These are phyloP conservation scores for Seminavis robusta DNA, from an alignment of 108 stramenopile species.

Conservation along the genomic window DNA sequence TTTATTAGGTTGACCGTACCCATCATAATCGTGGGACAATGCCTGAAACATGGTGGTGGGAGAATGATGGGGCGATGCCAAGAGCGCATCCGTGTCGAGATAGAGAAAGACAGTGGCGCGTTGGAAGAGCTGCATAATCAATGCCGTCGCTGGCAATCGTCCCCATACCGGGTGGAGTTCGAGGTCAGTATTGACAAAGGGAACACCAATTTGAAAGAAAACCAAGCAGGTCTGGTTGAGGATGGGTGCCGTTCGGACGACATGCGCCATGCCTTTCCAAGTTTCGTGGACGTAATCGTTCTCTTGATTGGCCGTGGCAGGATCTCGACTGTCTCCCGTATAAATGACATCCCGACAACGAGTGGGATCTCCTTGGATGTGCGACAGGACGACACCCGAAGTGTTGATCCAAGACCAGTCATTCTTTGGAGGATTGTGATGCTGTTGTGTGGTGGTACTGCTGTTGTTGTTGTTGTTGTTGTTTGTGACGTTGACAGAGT, in stretches of 20 bases:
- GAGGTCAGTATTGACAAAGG: not conserved
- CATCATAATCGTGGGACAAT: conserved; percentile 25
- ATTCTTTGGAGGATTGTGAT: not conserved
- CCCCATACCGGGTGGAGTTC: conserved; percentile 11
- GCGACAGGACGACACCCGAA: conserved; percentile 1
- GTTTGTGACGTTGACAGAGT: no score
- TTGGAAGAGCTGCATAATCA: conserved; percentile 9
- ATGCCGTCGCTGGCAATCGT: conserved; percentile 3
- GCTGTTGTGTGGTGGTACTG: not conserved
- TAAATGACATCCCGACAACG: conserved; percentile 9
- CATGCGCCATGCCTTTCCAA: conserved; percentile 8
- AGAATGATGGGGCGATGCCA: conserved; percentile 6
- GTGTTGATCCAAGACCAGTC: conserved; percentile 4
- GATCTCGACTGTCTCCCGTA: conserved; percentile 4
- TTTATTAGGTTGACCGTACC: conserved; percentile 8
- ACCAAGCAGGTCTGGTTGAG: conserved; percentile 1
- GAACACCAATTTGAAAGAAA: conserved; percentile 4
- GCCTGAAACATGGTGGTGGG: conserved; percentile 11
- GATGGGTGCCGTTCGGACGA: not conserved
- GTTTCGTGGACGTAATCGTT: not conserved
- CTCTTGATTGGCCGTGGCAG: not conserved
- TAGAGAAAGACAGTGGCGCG: conserved; percentile 15
- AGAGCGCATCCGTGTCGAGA: conserved; percentile 22
- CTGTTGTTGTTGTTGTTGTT: not conserved
- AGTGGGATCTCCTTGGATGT: conserved; percentile 2